These are phyloP conservation scores for Sporisorium scitamineum DNA, from an alignment of 1,284 basidiomycete genomes.

Conservation along the genomic window DNA sequence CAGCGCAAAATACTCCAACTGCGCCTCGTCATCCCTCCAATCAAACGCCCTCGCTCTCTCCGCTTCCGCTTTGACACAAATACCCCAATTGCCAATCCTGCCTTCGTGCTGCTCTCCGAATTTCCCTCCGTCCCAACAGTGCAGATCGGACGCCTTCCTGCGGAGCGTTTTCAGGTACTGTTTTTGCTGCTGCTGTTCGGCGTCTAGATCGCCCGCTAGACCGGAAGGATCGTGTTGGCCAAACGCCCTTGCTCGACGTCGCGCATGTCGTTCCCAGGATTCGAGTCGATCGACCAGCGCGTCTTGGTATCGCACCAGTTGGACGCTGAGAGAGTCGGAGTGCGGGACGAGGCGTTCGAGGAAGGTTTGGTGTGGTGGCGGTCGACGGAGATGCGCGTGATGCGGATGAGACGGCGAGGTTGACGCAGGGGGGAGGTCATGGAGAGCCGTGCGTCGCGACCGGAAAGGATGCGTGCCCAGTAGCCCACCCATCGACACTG, in stretches of 20 bases:
- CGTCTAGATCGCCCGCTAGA: slow-evolving; percentile 39
- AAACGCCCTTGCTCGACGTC: slow-evolving; percentile 49
- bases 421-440: slow-evolving; percentile 32
- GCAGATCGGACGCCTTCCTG: slow-evolving; percentile 27
- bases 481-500: slow-evolving; percentile 60
- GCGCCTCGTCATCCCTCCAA: slow-evolving; percentile 52
- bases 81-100: slow-evolving; percentile 56
- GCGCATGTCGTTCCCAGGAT: slow-evolving; percentile 54
- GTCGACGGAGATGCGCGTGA: slow-evolving; percentile 49
- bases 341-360: slow-evolving; percentile 42
- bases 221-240: slow-evolving; percentile 51
- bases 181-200: slow-evolving; percentile 29
- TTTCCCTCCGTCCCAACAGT: slow-evolving; percentile 45
- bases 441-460: slow-evolving; percentile 42
- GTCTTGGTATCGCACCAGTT: slow-evolving; percentile 52
- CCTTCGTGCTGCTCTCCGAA: slow-evolving; percentile 30
- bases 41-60: slow-evolving; percentile 55
- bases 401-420: slow-evolving; percentile 43
- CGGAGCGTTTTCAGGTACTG: slow-evolving; percentile 42
- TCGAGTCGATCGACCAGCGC: slow-evolving; percentile 51
- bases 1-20: slow-evolving; percentile 38
- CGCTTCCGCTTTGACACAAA: slow-evolving; percentile 54
- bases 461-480: slow-evolving; percentile 56
- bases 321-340: slow-evolving; percentile 48
- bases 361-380: slow-evolving; percentile 9